Conservation (phyloP, 148 eudicot genomes). For the Rhododendron simsii region DNA sequence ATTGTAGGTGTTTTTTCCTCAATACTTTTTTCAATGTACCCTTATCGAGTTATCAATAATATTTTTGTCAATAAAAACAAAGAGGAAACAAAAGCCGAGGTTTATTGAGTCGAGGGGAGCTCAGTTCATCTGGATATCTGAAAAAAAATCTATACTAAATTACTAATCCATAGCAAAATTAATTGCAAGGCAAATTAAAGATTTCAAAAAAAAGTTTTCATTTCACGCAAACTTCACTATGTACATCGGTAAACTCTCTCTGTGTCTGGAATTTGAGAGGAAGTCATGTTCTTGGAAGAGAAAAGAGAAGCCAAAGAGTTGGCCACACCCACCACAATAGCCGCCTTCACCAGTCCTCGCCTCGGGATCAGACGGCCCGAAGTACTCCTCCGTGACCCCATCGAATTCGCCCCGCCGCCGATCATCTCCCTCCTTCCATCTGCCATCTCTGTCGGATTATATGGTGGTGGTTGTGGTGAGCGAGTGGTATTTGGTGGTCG, state of each 20-base stretch:
- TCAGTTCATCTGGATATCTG: background rate
- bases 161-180: background rate
- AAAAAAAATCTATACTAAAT: background rate
- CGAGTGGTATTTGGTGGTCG: background rate
- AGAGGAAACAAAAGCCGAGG: no score
- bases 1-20: no score
- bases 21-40: no score
- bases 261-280: background rate
- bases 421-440: conserved; percentile 7
- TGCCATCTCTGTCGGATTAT: conserved; percentile 14
- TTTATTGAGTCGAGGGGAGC: background rate
- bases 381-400: conserved; percentile 6
- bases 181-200: background rate
- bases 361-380: conserved; percentile 29
- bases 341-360: conserved; percentile 33
- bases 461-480: background rate
- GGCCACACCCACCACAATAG: conserved; percentile 28
- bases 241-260: background rate
- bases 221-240: background rate
- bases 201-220: background rate
- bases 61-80: no score
- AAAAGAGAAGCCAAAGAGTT: conserved; percentile 20
- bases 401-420: conserved; percentile 11
- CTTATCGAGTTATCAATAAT: no score
- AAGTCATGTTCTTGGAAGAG: background rate